These are phyloP conservation scores for Bonia amplexicaulis DNA, from an alignment of 176 grass and related monocot species.

Conservation along the genomic window DNA sequence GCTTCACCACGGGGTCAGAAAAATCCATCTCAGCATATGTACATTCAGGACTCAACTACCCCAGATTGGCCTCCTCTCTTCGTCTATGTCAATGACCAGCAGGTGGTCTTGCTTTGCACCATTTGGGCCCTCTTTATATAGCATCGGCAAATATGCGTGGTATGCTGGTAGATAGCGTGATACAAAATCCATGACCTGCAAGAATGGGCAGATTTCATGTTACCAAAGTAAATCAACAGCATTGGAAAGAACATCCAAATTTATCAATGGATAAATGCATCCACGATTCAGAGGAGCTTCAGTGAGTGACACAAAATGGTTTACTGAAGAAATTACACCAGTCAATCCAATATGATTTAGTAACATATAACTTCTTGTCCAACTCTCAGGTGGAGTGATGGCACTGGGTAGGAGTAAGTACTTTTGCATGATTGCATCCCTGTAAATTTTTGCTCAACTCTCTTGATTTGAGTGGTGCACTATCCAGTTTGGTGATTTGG, in stretches of 20 bases:
- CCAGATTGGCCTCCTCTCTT: conserved; percentile 63
- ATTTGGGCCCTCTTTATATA: conserved; percentile 76
- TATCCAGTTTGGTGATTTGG: conserved; percentile 8
- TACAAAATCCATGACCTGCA: conserved; percentile 95
- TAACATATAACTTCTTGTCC: background rate
- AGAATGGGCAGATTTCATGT: conserved; percentile 15
- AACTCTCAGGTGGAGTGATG: background rate
- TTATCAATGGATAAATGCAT: background rate
- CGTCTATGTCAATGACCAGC: conserved; percentile 84
- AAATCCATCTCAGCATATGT: conserved; percentile 20
- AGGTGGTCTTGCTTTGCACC: conserved; percentile 60
- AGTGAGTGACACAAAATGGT: background rate
- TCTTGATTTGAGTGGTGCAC: background rate
- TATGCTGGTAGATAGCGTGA: conserved; percentile 95
- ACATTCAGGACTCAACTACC: conserved; percentile 30
- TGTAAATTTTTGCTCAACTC: background rate
- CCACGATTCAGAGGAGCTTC: background rate
- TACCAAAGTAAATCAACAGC: background rate
- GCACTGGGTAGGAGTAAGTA: background rate
- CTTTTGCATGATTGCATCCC: background rate
- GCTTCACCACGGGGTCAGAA: background rate
- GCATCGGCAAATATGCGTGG: conserved; percentile 71
- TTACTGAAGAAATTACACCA: conserved; percentile 4
- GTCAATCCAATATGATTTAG: background rate
- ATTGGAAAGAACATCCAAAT: background rate